These are phyloP conservation scores for Arachis hypogaea DNA, from an alignment of 306 rosid species.

Conservation along the genomic window DNA sequence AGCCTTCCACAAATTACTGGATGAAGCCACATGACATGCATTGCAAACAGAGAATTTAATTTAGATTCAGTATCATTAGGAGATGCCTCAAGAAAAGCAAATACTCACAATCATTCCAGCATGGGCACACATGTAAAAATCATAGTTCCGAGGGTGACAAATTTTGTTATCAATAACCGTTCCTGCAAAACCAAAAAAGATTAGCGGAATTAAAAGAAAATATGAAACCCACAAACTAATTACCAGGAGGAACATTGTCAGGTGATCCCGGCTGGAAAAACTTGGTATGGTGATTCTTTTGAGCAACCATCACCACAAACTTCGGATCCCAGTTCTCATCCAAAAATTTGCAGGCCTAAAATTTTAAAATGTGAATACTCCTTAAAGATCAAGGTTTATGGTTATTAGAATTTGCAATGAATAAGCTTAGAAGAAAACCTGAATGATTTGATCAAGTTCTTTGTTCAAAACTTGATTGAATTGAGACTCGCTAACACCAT, in stretches of 20 bases:
- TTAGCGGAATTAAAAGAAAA: not conserved
- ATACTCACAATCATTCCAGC: slow-evolving; percentile 95
- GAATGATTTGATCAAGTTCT: slow-evolving; percentile 77
- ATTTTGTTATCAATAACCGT: slow-evolving; percentile 86
- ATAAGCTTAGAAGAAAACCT: slow-evolving; percentile 49
- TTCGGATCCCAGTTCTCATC: slow-evolving; percentile 88
- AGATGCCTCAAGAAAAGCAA: not conserved
- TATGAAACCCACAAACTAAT: not conserved
- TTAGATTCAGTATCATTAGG: not conserved
- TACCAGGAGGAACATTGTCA: slow-evolving; percentile 93
- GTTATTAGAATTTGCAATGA: not conserved
- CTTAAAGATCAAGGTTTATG: not conserved
- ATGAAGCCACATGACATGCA: too few relatives aligned
- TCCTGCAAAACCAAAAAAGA: slow-evolving; percentile 49
- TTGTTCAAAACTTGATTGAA: slow-evolving; percentile 87
- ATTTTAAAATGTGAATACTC: not conserved
- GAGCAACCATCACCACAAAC: slow-evolving; percentile 84
- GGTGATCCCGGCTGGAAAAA: slow-evolving; percentile 76
- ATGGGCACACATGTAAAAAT: slow-evolving; percentile 92
- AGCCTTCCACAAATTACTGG: not conserved
- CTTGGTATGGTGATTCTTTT: slow-evolving; percentile 89
- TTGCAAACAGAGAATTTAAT: not conserved
- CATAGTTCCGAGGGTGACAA: slow-evolving; percentile 87
- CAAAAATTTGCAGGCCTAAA: slow-evolving; percentile 81
- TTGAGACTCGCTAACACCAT: slow-evolving; percentile 93